Percentiles rank a stretch among this genome's conserved stretches.
These are phyloP conservation scores for Lentinula boryana DNA, from an alignment of 768 basidiomycete genomes.

Conservation along the genomic window DNA sequence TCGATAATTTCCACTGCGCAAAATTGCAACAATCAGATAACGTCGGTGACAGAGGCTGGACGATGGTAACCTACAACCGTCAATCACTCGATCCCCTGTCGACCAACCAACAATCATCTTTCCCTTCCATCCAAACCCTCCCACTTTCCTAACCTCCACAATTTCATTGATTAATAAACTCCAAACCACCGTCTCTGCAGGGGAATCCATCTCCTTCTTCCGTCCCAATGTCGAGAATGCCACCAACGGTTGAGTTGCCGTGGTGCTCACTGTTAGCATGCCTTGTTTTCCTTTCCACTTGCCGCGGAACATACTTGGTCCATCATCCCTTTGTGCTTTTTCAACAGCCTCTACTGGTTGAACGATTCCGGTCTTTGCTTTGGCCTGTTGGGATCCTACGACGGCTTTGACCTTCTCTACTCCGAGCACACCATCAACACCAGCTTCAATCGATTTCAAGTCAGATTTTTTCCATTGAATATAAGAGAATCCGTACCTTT, in stretches of 20 bases:
- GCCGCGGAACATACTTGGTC: background rate
- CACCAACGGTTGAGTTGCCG: background rate
- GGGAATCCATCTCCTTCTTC: background rate
- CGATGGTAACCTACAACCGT: conserved; percentile 12
- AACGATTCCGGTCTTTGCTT: background rate
- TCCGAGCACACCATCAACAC: background rate
- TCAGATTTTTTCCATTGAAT: background rate
- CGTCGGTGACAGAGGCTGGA: background rate
- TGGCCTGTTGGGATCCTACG: background rate
- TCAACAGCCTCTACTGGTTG: background rate
- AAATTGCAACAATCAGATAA: background rate
- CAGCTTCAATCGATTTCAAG: background rate
- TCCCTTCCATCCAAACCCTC: conserved; percentile 34
- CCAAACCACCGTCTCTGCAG: conserved; percentile 13
- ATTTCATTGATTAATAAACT: conserved; percentile 23
- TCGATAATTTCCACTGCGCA: conserved; percentile 19
- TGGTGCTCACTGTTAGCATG: background rate
- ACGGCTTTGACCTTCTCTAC: background rate
- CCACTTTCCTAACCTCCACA: conserved; percentile 24
- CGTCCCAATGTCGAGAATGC: background rate
- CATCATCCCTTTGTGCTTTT: background rate
- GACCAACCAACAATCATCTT: conserved; percentile 29
- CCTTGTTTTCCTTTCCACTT: background rate
- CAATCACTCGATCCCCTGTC: conserved; percentile 20
- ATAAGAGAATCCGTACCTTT: background rate